phyloP scores from a whole-genome alignment of 2,329 filamentous ascomycete genomes.

The Aspergillus fischeri region DNA sequence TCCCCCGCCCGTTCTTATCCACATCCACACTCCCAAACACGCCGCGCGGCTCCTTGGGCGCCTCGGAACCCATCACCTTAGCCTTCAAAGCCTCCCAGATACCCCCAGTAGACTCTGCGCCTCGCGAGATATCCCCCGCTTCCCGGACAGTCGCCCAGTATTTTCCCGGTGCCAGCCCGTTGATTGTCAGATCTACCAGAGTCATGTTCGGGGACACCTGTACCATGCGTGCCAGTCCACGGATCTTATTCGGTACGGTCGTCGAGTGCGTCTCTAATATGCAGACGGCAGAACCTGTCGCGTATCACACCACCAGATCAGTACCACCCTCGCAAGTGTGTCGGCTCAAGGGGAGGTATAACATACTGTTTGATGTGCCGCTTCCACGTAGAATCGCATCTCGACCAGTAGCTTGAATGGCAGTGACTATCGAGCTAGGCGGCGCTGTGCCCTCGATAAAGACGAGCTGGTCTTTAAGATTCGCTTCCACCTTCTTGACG shows the following conservation, averaged over 20 bases:
- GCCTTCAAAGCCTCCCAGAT: conserved; percentile 64
- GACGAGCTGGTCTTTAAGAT: conserved; percentile 77
- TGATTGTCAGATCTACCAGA: conserved; percentile 80
- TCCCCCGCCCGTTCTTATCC: conserved; percentile 69
- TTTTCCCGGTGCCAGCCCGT: conserved; percentile 72
- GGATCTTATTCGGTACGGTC: conserved; percentile 62
- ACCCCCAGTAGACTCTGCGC: conserved; percentile 75
- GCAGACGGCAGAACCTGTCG: conserved; percentile 61
- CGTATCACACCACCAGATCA: background rate
- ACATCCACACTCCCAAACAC: conserved; percentile 73
- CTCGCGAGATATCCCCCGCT: conserved; percentile 79
- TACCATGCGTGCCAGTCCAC: conserved; percentile 88
- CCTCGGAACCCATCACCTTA: conserved; percentile 34
- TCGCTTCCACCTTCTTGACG: conserved; percentile 76
- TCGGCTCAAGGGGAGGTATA: conserved; percentile 6
- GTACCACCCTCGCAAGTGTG: background rate
- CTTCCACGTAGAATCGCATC: conserved; percentile 93
- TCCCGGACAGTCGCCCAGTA: conserved; percentile 84
- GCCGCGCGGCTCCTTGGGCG: conserved; percentile 49
- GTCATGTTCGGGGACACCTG: conserved; percentile 76
- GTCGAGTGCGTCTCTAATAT: conserved; percentile 82
- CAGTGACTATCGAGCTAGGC: conserved; percentile 81
- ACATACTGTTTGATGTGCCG: conserved; percentile 72
- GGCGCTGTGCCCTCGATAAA: conserved; percentile 83
- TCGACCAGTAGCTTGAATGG: conserved; percentile 83